Evolutionary conservation across 176 grass and related monocot genomes (phyloP).

Genomic region (Tuctoria greenei): DNA sequence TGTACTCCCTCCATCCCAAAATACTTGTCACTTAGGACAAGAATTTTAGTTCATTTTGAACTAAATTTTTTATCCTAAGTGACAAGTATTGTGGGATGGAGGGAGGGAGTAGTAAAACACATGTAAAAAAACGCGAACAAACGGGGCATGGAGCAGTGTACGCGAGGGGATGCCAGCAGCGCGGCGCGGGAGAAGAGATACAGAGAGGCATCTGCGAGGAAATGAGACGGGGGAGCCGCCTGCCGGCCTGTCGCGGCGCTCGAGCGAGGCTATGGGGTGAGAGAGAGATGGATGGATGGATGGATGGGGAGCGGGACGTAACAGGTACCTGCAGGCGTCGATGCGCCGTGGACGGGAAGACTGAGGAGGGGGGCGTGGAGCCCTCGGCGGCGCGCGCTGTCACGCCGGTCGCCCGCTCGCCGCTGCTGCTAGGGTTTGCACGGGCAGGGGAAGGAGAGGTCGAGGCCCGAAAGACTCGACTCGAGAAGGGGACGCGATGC

Average conservation of each 20-base stretch:
- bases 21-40: too few species aligned
- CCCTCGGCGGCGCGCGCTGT: not conserved
- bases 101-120: too few species aligned
- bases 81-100: too few species aligned
- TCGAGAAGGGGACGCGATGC: not conserved
- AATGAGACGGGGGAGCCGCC: not conserved
- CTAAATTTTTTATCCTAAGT: too few species aligned
- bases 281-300: too few species aligned
- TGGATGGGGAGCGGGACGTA: too few species aligned
- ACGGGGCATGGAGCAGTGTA: not conserved
- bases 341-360: not conserved
- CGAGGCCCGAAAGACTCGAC: not conserved
- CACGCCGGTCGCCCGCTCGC: not conserved
- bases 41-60: too few species aligned
- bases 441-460: not conserved
- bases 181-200: not conserved
- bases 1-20: too few species aligned
- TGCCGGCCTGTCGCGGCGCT: not conserved
- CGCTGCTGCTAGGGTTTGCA: constrained; percentile 33
- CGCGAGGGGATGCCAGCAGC: too few species aligned
- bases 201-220: not conserved
- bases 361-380: not conserved
- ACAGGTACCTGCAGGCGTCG: not conserved
- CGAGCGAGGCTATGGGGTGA: not conserved
- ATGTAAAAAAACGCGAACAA: not conserved